Conservation (phyloP, 192 early-diverging fungal species). For the Mycoemilia scoparia region DNA sequence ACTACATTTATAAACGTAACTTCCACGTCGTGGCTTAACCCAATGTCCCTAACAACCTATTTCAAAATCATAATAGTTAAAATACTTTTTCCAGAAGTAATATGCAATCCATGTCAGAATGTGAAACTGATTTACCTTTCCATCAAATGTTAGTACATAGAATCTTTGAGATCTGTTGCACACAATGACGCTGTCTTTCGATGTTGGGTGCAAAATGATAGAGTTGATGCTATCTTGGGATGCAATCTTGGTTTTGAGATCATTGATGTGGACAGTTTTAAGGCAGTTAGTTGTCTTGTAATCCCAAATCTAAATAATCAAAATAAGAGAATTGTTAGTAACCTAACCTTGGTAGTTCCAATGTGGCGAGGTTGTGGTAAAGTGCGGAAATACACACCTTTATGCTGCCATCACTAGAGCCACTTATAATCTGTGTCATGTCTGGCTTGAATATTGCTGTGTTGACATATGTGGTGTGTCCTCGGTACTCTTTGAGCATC, state of each 20-base stretch:
- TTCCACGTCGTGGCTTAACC: constrained; percentile 20
- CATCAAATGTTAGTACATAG: constrained; percentile 47
- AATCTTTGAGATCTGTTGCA: constrained; percentile 59
- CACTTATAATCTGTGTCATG: constrained; percentile 51
- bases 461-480: constrained; percentile 83
- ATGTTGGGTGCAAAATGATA: constrained; percentile 43
- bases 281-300: constrained; percentile 45
- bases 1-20: constrained; percentile 35
- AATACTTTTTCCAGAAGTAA: constrained; percentile 5
- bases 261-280: constrained; percentile 36
- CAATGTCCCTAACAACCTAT: constrained; percentile 23
- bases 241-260: constrained; percentile 22
- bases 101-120: neutral
- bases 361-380: neutral
- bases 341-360: neutral
- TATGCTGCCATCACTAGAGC: constrained; percentile 70
- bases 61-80: constrained; percentile 12
- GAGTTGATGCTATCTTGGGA: constrained; percentile 29
- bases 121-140: constrained; percentile 23
- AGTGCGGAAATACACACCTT: constrained; percentile 31
- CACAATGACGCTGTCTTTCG: constrained; percentile 47
- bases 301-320: constrained; percentile 77
- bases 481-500: constrained; percentile 75
- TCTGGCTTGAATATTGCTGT: constrained; percentile 53
- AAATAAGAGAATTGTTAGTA: neutral